phyloP scores from a whole-genome alignment of 192 early-diverging fungal species.

The Spizellomyces punctatus region DNA sequence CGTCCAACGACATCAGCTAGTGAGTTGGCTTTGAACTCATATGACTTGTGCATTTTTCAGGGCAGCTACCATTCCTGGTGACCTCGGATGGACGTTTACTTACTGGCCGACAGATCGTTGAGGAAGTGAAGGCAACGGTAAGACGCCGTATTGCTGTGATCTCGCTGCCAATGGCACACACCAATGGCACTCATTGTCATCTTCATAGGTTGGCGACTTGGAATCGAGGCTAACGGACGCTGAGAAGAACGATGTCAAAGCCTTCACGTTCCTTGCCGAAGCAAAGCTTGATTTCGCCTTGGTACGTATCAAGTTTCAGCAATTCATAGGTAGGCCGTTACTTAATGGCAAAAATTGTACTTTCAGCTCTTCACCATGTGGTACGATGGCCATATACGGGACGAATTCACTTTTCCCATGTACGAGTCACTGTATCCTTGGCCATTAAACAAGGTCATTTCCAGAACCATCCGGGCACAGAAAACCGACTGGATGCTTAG shows the following conservation, averaged over 20 bases:
- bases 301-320: conserved; percentile 36
- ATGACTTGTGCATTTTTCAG: conserved; percentile 22
- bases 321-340: not conserved
- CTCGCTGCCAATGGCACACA: not conserved
- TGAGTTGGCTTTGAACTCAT: not conserved
- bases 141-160: not conserved
- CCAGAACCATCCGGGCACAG: conserved; percentile 26
- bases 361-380: conserved; percentile 36
- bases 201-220: conserved; percentile 40
- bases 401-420: conserved; percentile 30
- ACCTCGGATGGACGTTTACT: conserved; percentile 47
- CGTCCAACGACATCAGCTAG: not conserved
- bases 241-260: conserved; percentile 45
- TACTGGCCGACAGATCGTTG: conserved; percentile 48
- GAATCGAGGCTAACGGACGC: conserved; percentile 36
- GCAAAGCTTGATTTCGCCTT: conserved; percentile 56
- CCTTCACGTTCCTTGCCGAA: conserved; percentile 53
- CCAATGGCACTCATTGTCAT: not conserved
- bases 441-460: conserved; percentile 38
- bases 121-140: conserved; percentile 53
- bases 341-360: not conserved
- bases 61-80: conserved; percentile 57
- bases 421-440: conserved; percentile 33
- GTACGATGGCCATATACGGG: conserved; percentile 29
- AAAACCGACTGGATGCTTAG: conserved; percentile 37